phyloP scores from a whole-genome alignment of 768 basidiomycete genomes.

The Boletus eberwhitei region DNA sequence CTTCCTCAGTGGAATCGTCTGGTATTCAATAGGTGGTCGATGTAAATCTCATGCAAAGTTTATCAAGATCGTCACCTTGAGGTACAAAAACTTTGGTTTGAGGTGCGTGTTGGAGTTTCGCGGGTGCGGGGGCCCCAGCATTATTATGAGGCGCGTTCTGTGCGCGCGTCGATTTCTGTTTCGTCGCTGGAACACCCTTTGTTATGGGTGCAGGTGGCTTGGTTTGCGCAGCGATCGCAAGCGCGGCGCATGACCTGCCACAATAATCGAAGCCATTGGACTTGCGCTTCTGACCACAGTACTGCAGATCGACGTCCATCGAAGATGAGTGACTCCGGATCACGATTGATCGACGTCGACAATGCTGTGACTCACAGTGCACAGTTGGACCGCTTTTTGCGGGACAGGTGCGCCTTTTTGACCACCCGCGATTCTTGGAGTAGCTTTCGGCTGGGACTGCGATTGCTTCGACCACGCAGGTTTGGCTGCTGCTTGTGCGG shows the following conservation, averaged over 20 bases:
- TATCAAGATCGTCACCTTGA: slow-evolving; percentile 22
- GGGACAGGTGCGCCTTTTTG: slow-evolving; percentile 14
- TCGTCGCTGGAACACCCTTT: slow-evolving; percentile 14
- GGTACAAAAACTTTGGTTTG: slow-evolving; percentile 9
- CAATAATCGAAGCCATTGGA: slow-evolving; percentile 59
- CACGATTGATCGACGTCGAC: slow-evolving; percentile 26
- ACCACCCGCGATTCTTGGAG: slow-evolving; percentile 8
- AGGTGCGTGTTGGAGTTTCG: slow-evolving; percentile 15
- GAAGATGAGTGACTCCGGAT: slow-evolving; percentile 20
- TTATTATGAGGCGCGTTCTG: slow-evolving; percentile 10
- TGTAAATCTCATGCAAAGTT: slow-evolving; percentile 5
- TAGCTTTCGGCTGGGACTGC: slow-evolving; percentile 11
- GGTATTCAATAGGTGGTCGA: slow-evolving; percentile 5
- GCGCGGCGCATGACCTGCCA: slow-evolving; percentile 58
- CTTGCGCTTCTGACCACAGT: slow-evolving; percentile 61
- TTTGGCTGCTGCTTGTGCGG: slow-evolving; percentile 37
- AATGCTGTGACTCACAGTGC: slow-evolving; percentile 25
- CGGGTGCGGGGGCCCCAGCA: not conserved
- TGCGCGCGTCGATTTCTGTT: slow-evolving; percentile 17
- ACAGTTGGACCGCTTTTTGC: slow-evolving; percentile 23
- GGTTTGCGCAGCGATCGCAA: slow-evolving; percentile 34
- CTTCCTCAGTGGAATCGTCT: slow-evolving; percentile 28
- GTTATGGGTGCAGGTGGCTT: slow-evolving; percentile 13
- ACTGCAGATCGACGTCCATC: slow-evolving; percentile 27
- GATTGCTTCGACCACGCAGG: slow-evolving; percentile 11